Percentiles rank a stretch among this genome's conserved stretches.
phyloP scores from a whole-genome alignment of 345 rosid species.

The Viola odorata region DNA sequence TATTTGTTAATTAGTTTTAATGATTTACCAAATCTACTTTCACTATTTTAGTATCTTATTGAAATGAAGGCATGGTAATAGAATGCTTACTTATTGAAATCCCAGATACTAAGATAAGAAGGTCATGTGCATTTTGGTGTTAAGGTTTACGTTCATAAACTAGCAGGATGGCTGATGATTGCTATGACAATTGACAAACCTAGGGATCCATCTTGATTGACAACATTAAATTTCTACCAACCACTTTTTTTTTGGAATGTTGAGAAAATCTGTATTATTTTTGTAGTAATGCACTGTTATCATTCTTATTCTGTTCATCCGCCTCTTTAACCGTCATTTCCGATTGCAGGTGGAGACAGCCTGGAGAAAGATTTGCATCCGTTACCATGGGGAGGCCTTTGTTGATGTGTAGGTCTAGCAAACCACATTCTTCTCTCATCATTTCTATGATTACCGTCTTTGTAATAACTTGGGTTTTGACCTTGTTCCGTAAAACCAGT shows the following conservation, averaged over 20 bases:
- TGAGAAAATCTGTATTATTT: neutral
- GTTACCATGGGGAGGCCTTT: constrained; percentile 30
- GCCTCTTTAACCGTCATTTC: neutral
- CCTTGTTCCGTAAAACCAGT: neutral
- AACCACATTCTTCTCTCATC: constrained; percentile 24
- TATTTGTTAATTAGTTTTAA: neutral
- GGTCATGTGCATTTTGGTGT: no score
- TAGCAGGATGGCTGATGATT: neutral
- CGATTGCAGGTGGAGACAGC: constrained; percentile 40
- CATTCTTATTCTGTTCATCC: neutral
- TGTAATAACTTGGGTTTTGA: constrained; percentile 6
- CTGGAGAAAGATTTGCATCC: constrained; percentile 61
- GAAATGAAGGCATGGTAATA: no score
- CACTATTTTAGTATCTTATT: no score
- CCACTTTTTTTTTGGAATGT: neutral
- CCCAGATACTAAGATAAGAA: no score
- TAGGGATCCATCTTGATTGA: neutral
- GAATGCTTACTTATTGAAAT: no score
- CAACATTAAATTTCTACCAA: neutral
- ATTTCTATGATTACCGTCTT: constrained; percentile 25
- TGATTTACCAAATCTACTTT: neutral
- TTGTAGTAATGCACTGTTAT: neutral
- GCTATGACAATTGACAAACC: neutral
- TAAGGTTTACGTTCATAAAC: no score
- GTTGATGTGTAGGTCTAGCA: constrained; percentile 21